Evolutionary conservation across 2,329 filamentous ascomycete genomes (phyloP).

Genomic region (Penicillium sp.): DNA sequence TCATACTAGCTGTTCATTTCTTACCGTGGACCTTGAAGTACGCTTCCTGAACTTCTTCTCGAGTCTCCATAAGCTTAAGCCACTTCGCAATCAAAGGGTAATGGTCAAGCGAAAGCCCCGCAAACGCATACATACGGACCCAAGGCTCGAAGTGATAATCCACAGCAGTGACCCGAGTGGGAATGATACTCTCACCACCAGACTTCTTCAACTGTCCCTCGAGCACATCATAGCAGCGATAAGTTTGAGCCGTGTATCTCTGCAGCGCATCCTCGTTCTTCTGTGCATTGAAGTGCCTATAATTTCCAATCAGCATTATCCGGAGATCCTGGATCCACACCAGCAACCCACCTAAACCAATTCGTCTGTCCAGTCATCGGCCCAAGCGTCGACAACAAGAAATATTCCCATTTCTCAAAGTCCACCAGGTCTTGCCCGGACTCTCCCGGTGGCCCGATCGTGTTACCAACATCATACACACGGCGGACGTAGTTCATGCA

Average conservation of each 20-base stretch:
- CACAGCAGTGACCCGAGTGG: slow-evolving; percentile 38
- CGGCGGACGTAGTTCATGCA: slow-evolving; percentile 42
- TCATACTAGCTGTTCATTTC: background rate
- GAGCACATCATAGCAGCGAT: slow-evolving; percentile 45
- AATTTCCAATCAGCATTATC: background rate
- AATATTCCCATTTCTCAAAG: slow-evolving; percentile 50
- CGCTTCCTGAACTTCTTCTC: slow-evolving; percentile 43
- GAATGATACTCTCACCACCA: slow-evolving; percentile 39
- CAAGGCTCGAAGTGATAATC: slow-evolving; percentile 47
- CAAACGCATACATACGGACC: slow-evolving; percentile 41
- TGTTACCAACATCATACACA: slow-evolving; percentile 45
- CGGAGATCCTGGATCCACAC: background rate
- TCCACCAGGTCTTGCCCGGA: slow-evolving; percentile 42
- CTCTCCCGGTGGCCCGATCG: slow-evolving; percentile 35
- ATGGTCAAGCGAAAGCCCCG: slow-evolving; percentile 41
- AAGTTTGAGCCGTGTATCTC: slow-evolving; percentile 41
- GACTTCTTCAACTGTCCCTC: slow-evolving; percentile 44
- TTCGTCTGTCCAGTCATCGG: slow-evolving; percentile 45
- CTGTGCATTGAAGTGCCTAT: slow-evolving; percentile 39
- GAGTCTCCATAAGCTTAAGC: slow-evolving; percentile 36
- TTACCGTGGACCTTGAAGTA: slow-evolving; percentile 36
- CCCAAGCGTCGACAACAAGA: slow-evolving; percentile 43
- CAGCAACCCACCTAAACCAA: slow-evolving; percentile 37
- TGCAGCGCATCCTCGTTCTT: slow-evolving; percentile 46
- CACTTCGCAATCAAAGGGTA: slow-evolving; percentile 44